Evolutionary conservation across 345 rosid genomes (phyloP).

Genomic region (Lepidium didymum): DNA sequence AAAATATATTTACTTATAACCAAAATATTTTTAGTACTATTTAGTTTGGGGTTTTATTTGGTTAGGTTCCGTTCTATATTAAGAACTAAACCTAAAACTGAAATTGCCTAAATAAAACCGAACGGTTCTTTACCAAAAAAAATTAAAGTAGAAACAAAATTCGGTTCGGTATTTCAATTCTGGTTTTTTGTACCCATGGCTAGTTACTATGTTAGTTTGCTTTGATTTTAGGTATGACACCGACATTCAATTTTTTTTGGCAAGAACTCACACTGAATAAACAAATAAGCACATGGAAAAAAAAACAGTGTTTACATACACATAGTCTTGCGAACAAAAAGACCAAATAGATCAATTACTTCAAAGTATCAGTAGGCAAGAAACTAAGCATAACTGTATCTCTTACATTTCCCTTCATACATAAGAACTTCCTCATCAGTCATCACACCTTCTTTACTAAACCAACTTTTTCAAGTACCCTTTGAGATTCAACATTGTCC

Average conservation of each 20-base stretch:
- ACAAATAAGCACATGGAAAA: not conserved
- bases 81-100: no score
- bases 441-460: slow-evolving; percentile 50
- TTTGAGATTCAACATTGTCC: slow-evolving; percentile 47
- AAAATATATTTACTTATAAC: no score
- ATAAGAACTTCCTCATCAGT: slow-evolving; percentile 45
- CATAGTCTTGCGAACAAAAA: not conserved
- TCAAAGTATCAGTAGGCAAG: slow-evolving; percentile 41
- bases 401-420: slow-evolving; percentile 42
- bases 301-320: not conserved
- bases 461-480: slow-evolving; percentile 57
- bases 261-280: not conserved
- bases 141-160: no score
- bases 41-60: no score
- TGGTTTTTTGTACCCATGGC: no score
- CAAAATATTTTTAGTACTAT: no score
- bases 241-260: not conserved
- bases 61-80: no score
- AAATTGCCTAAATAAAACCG: no score
- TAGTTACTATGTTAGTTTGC: not conserved
- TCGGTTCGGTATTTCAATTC: no score
- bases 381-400: slow-evolving; percentile 52
- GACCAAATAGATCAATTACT: not conserved
- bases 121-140: no score
- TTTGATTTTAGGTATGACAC: not conserved